Percentiles rank a stretch among this genome's conserved stretches.
Conservation (phyloP, 2,329 filamentous ascomycete species). For the Aschersonia sp. region DNA sequence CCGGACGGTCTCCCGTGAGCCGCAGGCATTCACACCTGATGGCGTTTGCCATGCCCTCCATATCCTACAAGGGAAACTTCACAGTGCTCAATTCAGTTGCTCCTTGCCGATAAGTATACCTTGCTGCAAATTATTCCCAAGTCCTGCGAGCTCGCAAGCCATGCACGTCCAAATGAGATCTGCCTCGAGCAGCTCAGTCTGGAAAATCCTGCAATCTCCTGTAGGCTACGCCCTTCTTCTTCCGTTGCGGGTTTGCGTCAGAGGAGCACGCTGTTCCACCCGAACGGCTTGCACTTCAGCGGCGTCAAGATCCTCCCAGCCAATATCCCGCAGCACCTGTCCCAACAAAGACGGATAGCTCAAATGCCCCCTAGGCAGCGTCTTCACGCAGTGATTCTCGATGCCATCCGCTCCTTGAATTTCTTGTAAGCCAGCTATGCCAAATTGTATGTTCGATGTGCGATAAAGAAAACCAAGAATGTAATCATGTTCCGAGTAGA, state of each 20-base stretch:
- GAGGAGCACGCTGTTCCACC: constrained; percentile 7
- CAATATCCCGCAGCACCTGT: constrained; percentile 49
- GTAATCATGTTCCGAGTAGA: constrained; percentile 76
- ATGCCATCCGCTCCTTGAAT: constrained; percentile 50
- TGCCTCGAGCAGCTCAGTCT: not conserved
- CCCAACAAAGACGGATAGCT: constrained; percentile 55
- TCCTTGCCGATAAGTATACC: no score
- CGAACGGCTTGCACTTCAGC: constrained; percentile 9
- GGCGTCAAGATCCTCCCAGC: constrained; percentile 50
- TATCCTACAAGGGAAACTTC: no score
- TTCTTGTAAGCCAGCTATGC: constrained; percentile 69
- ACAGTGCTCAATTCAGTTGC: no score
- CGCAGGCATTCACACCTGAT: no score
- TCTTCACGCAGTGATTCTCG: constrained; percentile 54
- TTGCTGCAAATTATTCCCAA: not conserved
- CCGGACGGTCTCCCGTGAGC: no score
- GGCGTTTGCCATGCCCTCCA: no score
- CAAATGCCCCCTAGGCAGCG: constrained; percentile 53
- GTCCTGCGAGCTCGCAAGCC: not conserved
- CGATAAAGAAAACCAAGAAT: constrained; percentile 81
- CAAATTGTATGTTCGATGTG: constrained; percentile 65
- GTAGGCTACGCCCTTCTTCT: not conserved
- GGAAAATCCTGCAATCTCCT: not conserved
- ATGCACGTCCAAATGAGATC: not conserved
- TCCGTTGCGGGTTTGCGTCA: constrained; percentile 1